Base-by-base conservation (phyloP, 768 basidiomycete genomes). In the Psilocybe cyanescens region DNA sequence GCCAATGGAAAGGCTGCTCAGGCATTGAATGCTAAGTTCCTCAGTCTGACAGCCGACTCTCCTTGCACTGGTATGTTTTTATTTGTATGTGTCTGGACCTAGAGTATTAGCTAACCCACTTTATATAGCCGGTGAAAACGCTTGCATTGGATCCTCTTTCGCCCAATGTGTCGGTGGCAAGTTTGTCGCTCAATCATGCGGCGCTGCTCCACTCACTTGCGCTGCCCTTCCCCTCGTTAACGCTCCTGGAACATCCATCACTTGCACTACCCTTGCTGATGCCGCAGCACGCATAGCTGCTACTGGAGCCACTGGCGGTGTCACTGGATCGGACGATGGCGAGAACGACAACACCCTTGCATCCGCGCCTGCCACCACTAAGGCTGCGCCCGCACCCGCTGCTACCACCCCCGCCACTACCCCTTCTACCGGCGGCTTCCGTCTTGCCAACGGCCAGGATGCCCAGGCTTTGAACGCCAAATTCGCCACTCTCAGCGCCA, bases 161-260 rank as follows among this genome's bases (percentile, higher is more conserved):
- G 84, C 83, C 19, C 83, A 85, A 63, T 86, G 84, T 61, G 79
- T 78, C 12, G 68, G 64, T 28, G 81, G 81, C 9, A 71, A 76
- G 57, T 85, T 83, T 55, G 75, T 74, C 12, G 77, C 76, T 0
- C 58, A 67, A 0, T 84, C 83, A 58, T 68, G 71, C 28, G 70
- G 68, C 47, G 74, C 74, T 3, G 58, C 37, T 14, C 53, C 53
- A 8, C 39, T 59, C 30, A 69, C 76, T 11, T 86, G 84, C 55
- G 77, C 76, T 35, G 83, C 83, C 1, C 78, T 86, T 47, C 84
- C 84, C 30, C 75, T 86, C 11, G 83, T 85, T 57, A 83, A 84
- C 71, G 74, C 68, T 46, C 57, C 78, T 3, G 85, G 84, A 41
- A 84, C 83, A 7, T 81, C 79, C 3, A 73, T 85, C 57, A 74